Evolutionary conservation across 2,329 filamentous ascomycete genomes (phyloP), one percentile per base, ranked within the genome.

Genomic region (Ophiostoma sp.): DNA sequence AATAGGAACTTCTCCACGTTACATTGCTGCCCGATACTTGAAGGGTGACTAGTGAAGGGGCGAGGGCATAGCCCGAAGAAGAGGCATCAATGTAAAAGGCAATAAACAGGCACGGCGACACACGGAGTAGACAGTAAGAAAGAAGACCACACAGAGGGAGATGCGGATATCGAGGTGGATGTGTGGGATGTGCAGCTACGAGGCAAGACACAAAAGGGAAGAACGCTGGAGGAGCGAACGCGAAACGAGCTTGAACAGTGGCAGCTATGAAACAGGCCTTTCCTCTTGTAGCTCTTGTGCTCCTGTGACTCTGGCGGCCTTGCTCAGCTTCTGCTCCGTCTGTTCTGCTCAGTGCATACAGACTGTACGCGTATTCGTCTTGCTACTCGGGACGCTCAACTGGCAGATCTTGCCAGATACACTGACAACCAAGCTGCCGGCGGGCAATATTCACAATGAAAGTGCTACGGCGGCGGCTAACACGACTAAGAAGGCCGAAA

Each of bases 11-110:
- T 41, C 27, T 41, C 27, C 36, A 62, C 36, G 58, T 62, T 62
- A 36, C 58, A 62, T 62, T 62, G 58, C 58, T 62, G 58, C 58
- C 58, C 58, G 36, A 41, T 27, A 62, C 27, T 27, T 27, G 49
- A 55, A 11, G 18, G n/a, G 18, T 16, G 2, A 18, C n/a, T 52
- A 16, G 45, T 12, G n/a, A 14, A 45, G 42, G 14, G 6, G 14
- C 5, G 42, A 45, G 14, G 27, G 27, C 27, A 45, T 45, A 45
- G 9, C 14, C 42, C 42, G 42, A 8, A 45, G 42, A 12, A 47
- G 14, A 5, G n/a, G 12, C 14, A 47, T 16, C 8, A 44, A 5
- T 14, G 16, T 8, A 18, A n/a, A 18, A 52, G n/a, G n/a, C 49
- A 55, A 27, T 16, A n/a, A 49, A 49, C 6, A 49, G n/a, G 45